Base-by-base conservation (phyloP, 2,329 filamentous ascomycete species). In the Sporothrix pallida region DNA sequence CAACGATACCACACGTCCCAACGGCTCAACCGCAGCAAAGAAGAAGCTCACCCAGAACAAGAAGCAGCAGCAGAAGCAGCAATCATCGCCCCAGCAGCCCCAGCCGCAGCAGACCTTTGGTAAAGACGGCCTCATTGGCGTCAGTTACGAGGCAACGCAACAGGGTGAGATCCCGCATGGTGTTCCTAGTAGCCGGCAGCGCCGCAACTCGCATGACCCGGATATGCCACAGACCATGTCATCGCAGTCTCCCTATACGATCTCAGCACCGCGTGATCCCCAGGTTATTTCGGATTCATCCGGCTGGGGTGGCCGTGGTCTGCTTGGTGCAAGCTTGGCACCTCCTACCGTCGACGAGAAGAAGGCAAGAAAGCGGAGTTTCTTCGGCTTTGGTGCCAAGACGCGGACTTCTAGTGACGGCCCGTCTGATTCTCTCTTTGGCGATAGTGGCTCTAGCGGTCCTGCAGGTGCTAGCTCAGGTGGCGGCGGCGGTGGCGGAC, bases 181-280 rank as follows among this genome's bases (percentile, higher is more conserved):
- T 15, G 74, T 70, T 0, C 73, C 75, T 3, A 70, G 71, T 0
- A 20, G 31, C 17, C 70, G 76, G 8, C 72, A 73, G 58, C 56
- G 63, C 10, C 68, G 72, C 46, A 50, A 50, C n/a, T 78, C 80
- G 0, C 77, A 78, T 23, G 79, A 80, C 60, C 79, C 81, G 46
- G 78, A 80, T 23, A 77, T 77, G 75, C 78, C 76, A 46, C 83
- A 81, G 70, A 82, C 78, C 67, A 82, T 82, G 78, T 82, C 80
- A 20, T 82, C 82, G 20, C 83, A 86, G 74, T 78, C 82, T 50
- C 81, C 84, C 46, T 84, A 87, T 75, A 81, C 81, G n/a, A 98
- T 98, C 71, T 98, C 95, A 0, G 93, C 86, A 0, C 95, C 95
- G 1, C 95, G 91, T 74, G 96, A 98, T 80, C 91, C 92, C 17